phyloP scores from a whole-genome alignment of 2,329 filamentous ascomycete genomes.

The Verticillium zaregamsianum region DNA sequence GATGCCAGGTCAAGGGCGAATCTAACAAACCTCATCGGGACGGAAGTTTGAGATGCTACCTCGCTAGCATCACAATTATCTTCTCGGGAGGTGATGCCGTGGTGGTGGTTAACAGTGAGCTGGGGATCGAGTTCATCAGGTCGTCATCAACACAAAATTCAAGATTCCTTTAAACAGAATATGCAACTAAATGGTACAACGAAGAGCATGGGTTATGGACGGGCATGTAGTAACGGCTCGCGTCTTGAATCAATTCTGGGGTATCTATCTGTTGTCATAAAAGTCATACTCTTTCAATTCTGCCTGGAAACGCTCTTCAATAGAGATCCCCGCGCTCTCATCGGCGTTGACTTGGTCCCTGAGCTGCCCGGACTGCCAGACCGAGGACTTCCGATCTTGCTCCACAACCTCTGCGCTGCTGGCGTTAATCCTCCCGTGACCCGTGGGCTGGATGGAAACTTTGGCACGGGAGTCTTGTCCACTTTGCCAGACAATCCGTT shows the following conservation, averaged over 20 bases:
- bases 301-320: slow-evolving; percentile 27
- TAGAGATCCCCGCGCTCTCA: slow-evolving; percentile 33
- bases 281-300: slow-evolving; percentile 8
- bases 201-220: background rate
- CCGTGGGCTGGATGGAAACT: slow-evolving; percentile 63
- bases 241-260: background rate
- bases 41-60: background rate
- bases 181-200: background rate
- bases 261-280: background rate
- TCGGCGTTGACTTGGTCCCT: slow-evolving; percentile 31
- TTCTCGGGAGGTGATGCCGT: background rate
- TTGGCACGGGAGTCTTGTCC: slow-evolving; percentile 60
- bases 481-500: slow-evolving; percentile 57
- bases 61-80: background rate
- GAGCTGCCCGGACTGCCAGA: slow-evolving; percentile 28
- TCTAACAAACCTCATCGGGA: slow-evolving; percentile 57
- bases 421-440: slow-evolving; percentile 61
- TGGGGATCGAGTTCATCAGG: background rate
- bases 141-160: background rate
- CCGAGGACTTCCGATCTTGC: slow-evolving; percentile 47
- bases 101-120: background rate
- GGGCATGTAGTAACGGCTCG: background rate
- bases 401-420: slow-evolving; percentile 66
- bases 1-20: slow-evolving; percentile 65
- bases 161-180: background rate